Evolutionary conservation across 208 protist species (phyloP).

Genomic region (Wallacemonas rigidus): DNA sequence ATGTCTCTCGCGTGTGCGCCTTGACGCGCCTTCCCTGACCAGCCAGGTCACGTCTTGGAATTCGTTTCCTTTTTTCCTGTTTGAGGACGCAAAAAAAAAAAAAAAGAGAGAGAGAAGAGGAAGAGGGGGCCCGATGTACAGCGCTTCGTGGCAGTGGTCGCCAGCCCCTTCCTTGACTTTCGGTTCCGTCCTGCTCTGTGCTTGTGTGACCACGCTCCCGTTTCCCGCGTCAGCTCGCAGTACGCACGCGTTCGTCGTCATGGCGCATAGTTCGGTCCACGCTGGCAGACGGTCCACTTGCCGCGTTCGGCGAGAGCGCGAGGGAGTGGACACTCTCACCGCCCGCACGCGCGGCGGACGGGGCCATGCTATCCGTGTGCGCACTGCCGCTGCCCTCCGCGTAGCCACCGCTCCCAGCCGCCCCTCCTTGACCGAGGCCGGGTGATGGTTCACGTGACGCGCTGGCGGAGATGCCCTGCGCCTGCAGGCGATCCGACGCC

Average conservation of each 20-base stretch:
- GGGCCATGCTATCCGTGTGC: neutral
- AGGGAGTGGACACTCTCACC: slow-evolving; percentile 6
- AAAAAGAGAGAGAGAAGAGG: neutral
- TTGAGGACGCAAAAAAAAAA: neutral
- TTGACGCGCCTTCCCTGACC: too few species aligned
- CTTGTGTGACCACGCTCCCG: too few species aligned
- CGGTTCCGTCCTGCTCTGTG: too few species aligned
- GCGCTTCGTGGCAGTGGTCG: too few species aligned
- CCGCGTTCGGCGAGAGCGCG: neutral
- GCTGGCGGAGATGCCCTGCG: slow-evolving; percentile 21
- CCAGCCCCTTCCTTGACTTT: too few species aligned
- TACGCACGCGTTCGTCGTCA: neutral
- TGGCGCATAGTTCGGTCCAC: neutral
- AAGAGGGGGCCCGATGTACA: too few species aligned
- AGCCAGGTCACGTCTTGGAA: neutral
- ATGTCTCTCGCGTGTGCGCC: too few species aligned
- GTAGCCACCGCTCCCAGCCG: neutral
- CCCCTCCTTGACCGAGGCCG: neutral
- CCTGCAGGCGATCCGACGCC: slow-evolving; percentile 45
- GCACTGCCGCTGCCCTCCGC: neutral
- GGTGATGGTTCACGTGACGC: slow-evolving; percentile 8
- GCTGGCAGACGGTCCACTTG: neutral
- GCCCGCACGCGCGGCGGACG: neutral
- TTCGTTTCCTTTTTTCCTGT: too few species aligned
- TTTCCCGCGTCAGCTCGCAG: too few species aligned